phyloP scores from a whole-genome alignment of 208 protist species.

The Crithidia fasciculata region DNA sequence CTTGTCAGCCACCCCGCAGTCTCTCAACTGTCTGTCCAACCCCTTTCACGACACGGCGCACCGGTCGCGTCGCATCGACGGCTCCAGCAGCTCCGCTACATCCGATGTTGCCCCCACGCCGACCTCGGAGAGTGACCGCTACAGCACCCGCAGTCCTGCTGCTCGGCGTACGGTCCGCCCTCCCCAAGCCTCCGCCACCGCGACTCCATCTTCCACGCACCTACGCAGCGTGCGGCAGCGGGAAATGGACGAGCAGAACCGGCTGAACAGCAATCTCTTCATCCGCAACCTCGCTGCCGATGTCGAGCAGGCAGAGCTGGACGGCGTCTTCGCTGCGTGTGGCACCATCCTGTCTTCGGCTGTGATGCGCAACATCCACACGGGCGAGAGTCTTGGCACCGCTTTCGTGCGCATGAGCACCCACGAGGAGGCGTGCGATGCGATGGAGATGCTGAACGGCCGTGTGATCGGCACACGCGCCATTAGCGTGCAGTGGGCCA shows the following conservation, averaged over 20 bases:
- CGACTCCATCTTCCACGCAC: not conserved
- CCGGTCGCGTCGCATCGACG: not conserved
- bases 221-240: not conserved
- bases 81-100: conserved; percentile 4
- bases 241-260: conserved; percentile 14
- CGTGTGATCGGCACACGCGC: conserved; percentile 7
- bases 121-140: not conserved
- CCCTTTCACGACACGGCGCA: not conserved
- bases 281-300: conserved; percentile 46
- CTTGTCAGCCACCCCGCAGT: not conserved
- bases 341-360: conserved; percentile 62
- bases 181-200: not conserved
- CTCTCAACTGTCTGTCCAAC: not conserved
- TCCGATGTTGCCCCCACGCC: conserved; percentile 2
- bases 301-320: conserved; percentile 46
- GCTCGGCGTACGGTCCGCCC: not conserved
- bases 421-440: conserved; percentile 59
- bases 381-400: conserved; percentile 78
- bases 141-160: not conserved
- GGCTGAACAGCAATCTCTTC: conserved; percentile 62
- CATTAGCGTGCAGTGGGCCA: conserved; percentile 84
- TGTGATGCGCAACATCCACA: conserved; percentile 89
- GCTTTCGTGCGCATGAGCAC: conserved; percentile 82
- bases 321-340: conserved; percentile 42
- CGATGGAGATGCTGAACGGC: conserved; percentile 58